Evolutionary conservation across 257 asterid genomes (phyloP), one percentile per base, ranked within the genome.

Genomic region (Nyctanthes arbortristis): DNA sequence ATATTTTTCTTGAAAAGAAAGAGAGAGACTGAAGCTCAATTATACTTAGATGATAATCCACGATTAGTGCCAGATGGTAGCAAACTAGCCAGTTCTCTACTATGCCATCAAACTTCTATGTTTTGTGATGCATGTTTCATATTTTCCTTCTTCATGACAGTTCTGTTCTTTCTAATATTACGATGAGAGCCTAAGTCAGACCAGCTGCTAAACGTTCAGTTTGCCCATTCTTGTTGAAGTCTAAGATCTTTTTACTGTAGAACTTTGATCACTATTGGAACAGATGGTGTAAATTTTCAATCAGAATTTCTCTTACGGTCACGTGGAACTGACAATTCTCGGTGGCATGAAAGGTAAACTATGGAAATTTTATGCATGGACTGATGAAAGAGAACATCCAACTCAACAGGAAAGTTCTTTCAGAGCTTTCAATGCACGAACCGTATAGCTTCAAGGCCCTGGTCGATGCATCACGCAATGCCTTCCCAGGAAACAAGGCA

Each of bases 401-500:
- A 60, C 72, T 93, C 82, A 91, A 91, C 82, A 75, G 96, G 72
- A 89, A 89, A 61, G 97, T 91, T 43, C 63, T 91, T 29, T 87
- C 96, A 0, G 93, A 91, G 81, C 57, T 87, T 35, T 86, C 97
- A 5, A 89, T 91, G 97, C 95, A 91, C 27, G 97, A 93, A 82
- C 96, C 96, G 0, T 81, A 87, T 49, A 91, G 97, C 87, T 93
- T 93, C 89, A 93, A 91, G 87, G 96, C 94, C 59, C 80, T 93
- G 31, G 97, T 93, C 1, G 96, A 90, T 64, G 16, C 84, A 74
- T 93, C 98, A 0, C 86, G 77, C 62, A 73, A n/a, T 35, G 90
- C 97, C 43, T 93, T 90, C 83, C 97, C 96, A 0, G 97, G 96
- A 61, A 90, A 93, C 75, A 93, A 84, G 66, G 62, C 85, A 2